Evolutionary conservation across 2,329 filamentous ascomycete genomes (phyloP), one percentile per base, ranked within the genome.

Genomic region (Nigrospora osmanthi): DNA sequence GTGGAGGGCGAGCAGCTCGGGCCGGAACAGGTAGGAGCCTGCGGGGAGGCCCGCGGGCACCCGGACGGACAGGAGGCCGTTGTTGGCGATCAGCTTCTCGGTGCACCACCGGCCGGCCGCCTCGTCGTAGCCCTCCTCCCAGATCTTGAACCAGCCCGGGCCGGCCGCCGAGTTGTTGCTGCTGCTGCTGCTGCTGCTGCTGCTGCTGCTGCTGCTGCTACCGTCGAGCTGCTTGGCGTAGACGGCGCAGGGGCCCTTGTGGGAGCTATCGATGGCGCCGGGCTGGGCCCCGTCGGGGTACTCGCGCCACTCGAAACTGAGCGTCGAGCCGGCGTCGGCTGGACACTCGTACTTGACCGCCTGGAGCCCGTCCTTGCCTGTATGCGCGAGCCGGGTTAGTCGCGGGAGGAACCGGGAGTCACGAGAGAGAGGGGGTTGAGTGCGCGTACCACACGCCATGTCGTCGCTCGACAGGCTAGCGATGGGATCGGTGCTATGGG

Each of bases 71-170:
- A 89, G 65, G 16, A 81, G 68, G 13, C 84, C 84, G 17, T 80
- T 71, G 62, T 80, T 80, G 44, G 66, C 70, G 47, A 83, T 83
- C 47, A 89, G 69, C 48, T 78, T 79, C 57, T 87, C 78, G 3
- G 81, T 83, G 63, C 85, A 88, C 83, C 85, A 89, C 58, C 78
- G 68, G 28, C 68, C 60, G 2, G 69, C 68, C 6, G 59, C 53
- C 6, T 65, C 59, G 54, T 85, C 72, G 63, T 85, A 87, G 38
- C 81, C 83, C 42, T 83, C 73, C 47, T 86, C 76, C 70, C 75
- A 87, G 58, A 89, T 77, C 72, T 89, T 89, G 73, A 89, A 86
- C 86, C 85, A 90, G 35, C 85, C 85, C 42, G 71, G 66, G 5
- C 85, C 84, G 19, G 72, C 66, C 41, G 79, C 79, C 17, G 58